Conservation (phyloP, 1,139 yeast species). For the Spencermartinsiella ligniputridi region DNA sequence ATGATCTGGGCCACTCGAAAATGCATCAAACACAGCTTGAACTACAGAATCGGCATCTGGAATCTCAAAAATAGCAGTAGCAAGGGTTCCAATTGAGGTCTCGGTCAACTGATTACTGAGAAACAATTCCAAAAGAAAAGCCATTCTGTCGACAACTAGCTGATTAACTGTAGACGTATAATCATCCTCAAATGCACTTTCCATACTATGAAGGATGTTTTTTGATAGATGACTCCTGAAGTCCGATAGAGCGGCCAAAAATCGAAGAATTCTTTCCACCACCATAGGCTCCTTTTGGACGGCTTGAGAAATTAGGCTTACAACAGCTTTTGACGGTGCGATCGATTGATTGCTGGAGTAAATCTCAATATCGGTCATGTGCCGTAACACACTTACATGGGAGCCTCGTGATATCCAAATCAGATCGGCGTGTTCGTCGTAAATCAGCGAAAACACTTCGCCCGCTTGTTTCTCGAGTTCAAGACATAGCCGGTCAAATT, state of each 20-base stretch:
- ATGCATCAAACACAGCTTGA: slow-evolving; percentile 5
- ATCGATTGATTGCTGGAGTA: slow-evolving; percentile 21
- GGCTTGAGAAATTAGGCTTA: slow-evolving; percentile 8
- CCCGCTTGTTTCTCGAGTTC: slow-evolving; percentile 57
- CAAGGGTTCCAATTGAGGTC: slow-evolving; percentile 16
- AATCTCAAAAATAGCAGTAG: slow-evolving; percentile 20
- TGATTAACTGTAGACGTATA: slow-evolving; percentile 13
- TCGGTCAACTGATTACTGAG: slow-evolving; percentile 20
- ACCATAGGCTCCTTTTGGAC: slow-evolving; percentile 7
- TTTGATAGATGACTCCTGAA: slow-evolving; percentile 16
- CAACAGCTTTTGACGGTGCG: slow-evolving; percentile 15
- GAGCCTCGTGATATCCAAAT: slow-evolving; percentile 24
- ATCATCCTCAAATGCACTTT: slow-evolving; percentile 15
- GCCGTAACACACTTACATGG: slow-evolving; percentile 20
- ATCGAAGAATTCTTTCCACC: slow-evolving; percentile 16
- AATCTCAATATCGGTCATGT: slow-evolving; percentile 21
- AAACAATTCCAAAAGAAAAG: slow-evolving; percentile 16
- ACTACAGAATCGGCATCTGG: slow-evolving; percentile 17
- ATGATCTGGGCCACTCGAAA: background rate
- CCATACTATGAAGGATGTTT: slow-evolving; percentile 11
- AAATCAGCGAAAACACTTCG: slow-evolving; percentile 48
- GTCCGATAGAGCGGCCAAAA: slow-evolving; percentile 16
- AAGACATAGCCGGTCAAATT: slow-evolving; percentile 58
- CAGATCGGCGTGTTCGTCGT: slow-evolving; percentile 16
- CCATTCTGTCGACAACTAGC: slow-evolving; percentile 20